Evolutionary conservation across 2,329 filamentous ascomycete genomes (phyloP).

Genomic region (Fusarium sp.): DNA sequence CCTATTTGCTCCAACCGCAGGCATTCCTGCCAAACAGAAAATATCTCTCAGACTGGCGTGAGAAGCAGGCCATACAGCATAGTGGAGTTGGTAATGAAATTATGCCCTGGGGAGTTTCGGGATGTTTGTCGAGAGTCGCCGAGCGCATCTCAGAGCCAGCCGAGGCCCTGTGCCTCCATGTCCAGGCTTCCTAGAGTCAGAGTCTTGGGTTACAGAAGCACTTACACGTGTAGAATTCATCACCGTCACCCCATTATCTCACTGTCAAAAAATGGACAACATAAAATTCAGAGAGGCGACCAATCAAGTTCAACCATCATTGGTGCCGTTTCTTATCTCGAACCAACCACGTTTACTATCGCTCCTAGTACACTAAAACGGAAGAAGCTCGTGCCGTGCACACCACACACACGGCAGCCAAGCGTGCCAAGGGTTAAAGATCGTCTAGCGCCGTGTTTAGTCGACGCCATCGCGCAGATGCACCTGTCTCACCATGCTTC

Average conservation of each 20-base stretch:
- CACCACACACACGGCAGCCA: slow-evolving; percentile 39
- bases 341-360: slow-evolving; percentile 54
- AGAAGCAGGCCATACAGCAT: slow-evolving; percentile 43
- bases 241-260: slow-evolving; percentile 47
- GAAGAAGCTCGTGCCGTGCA: slow-evolving; percentile 49
- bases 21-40: slow-evolving; percentile 19
- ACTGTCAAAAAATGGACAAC: slow-evolving; percentile 59
- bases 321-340: slow-evolving; percentile 58
- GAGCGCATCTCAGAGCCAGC: slow-evolving; percentile 36
- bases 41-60: slow-evolving; percentile 42
- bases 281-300: slow-evolving; percentile 56
- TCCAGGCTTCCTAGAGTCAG: slow-evolving; percentile 16
- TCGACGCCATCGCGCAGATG: slow-evolving; percentile 47
- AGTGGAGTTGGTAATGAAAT: slow-evolving; percentile 29
- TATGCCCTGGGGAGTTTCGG: slow-evolving; percentile 29
- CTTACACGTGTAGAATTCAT: slow-evolving; percentile 36
- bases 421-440: slow-evolving; percentile 41
- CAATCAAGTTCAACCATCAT: slow-evolving; percentile 55
- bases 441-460: slow-evolving; percentile 41
- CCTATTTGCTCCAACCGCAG: slow-evolving; percentile 35
- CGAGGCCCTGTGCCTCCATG: slow-evolving; percentile 27
- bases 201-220: slow-evolving; percentile 27
- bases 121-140: slow-evolving; percentile 36
- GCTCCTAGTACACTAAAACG: slow-evolving; percentile 43
- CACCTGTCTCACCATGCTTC: slow-evolving; percentile 48